A percentile compares a stretch with the other conserved stretches of the same genome.
These are phyloP conservation scores for Rheum nobile DNA, from an alignment of 148 eudicot species.

Conservation along the genomic window DNA sequence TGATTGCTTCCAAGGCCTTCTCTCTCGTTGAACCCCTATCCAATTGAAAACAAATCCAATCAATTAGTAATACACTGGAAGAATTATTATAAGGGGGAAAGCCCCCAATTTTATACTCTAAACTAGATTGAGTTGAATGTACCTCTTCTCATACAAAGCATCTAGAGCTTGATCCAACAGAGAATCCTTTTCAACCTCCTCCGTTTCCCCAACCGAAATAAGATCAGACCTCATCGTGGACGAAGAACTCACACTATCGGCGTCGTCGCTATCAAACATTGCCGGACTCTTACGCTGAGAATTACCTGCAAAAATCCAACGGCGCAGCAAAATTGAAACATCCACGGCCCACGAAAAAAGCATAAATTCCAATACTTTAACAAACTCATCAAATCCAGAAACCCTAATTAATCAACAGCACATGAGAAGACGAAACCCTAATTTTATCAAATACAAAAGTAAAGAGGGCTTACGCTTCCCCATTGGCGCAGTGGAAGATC, in stretches of 20 bases:
- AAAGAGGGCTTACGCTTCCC: constrained; percentile 7
- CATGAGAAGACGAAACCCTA: neutral
- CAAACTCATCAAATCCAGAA: neutral
- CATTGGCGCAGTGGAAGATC: constrained; percentile 6
- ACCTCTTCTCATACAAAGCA: constrained; percentile 82
- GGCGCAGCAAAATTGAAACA: neutral
- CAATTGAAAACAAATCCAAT: neutral
- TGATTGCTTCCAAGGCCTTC: constrained; percentile 60
- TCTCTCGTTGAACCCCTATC: constrained; percentile 75
- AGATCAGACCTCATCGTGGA: constrained; percentile 52
- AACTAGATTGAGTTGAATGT: neutral
- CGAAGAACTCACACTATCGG: constrained; percentile 64
- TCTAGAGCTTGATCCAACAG: constrained; percentile 66
- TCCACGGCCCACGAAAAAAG: neutral
- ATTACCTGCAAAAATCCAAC: constrained; percentile 32
- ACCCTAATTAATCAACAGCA: neutral
- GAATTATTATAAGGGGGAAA: neutral
- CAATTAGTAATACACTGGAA: neutral
- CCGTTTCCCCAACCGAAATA: constrained; percentile 26
- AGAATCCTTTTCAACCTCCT: constrained; percentile 55
- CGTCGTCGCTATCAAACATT: constrained; percentile 79
- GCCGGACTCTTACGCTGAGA: constrained; percentile 53
- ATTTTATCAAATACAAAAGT: neutral
- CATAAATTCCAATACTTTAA: too few species aligned
- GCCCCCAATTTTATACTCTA: neutral